These are phyloP conservation scores for Drechslerella coelobrocha DNA, from an alignment of 2,329 filamentous ascomycete genomes.

Conservation along the genomic window DNA sequence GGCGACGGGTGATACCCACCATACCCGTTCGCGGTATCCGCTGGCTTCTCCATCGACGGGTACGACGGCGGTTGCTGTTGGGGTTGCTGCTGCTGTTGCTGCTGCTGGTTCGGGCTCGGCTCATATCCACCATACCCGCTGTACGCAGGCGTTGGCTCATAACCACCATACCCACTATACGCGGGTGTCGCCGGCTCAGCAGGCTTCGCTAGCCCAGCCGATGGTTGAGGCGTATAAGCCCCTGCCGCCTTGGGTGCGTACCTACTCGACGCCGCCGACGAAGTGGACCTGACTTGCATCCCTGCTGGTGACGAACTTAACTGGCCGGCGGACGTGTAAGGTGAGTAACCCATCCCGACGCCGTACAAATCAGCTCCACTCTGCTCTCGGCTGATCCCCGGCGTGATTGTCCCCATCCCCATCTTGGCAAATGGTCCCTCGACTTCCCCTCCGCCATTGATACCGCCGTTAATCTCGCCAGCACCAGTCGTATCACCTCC, in stretches of 20 bases:
- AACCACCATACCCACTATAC: conserved; percentile 59
- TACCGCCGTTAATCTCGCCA: conserved; percentile 8
- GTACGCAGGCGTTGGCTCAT: conserved; percentile 64
- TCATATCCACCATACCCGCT: conserved; percentile 61
- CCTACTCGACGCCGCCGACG: conserved; percentile 34
- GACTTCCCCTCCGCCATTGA: conserved; percentile 65
- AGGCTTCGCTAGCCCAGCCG: conserved; percentile 57
- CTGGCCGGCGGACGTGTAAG: conserved; percentile 41
- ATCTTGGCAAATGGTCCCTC: conserved; percentile 86
- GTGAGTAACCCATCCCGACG: conserved; percentile 49
- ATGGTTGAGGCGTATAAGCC: conserved; percentile 56
- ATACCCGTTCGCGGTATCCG: conserved; percentile 29
- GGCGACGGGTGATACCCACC: conserved; percentile 33
- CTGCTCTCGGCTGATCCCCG: conserved; percentile 75
- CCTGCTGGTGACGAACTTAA: conserved; percentile 42
- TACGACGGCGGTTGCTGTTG: conserved; percentile 25
- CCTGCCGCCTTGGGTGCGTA: conserved; percentile 52
- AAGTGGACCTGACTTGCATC: conserved; percentile 51
- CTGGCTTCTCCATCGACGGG: conserved; percentile 13
- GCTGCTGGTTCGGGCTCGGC: conserved; percentile 57
- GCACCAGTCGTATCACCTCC: conserved; percentile 60
- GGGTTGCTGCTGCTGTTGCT: too few species aligned
- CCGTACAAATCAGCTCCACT: conserved; percentile 80
- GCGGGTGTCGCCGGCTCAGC: conserved; percentile 56
- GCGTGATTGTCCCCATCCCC: conserved; percentile 65